Evolutionary conservation across 257 asterid species (phyloP), one percentile per base, ranked within the genome.

Genomic region (Hygrophila difformis): DNA sequence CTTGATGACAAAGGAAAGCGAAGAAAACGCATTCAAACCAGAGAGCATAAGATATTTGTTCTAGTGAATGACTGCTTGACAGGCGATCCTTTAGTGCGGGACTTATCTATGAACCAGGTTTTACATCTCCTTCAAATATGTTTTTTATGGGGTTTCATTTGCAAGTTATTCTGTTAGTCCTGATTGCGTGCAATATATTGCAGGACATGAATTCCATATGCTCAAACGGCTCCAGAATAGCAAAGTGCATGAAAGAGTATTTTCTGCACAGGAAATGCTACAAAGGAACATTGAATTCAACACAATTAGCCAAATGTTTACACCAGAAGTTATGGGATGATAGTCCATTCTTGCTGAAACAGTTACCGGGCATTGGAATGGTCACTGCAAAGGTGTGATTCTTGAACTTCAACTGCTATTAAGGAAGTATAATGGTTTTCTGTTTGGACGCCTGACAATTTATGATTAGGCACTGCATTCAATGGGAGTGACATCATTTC

Each of bases 201-300:
- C 45, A 89, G 98, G 98, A 89, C 64, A 63, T 57, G 69, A 82
- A 72, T 49, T 78, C 96, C 39, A 68, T 82, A 54, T 82, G 96
- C 81, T 55, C 93, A 53, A 89, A 89, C 60, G 98, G 96, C 50
- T 73, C 84, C 54, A 75, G 96, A 81, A 71, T 89, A 46, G 91
- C 94, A 24, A 89, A 74, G 84, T 89, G 98, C 77, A 82, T 79
- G 93, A 89, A 82, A 66, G 98, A 89, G 73, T 89, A 82, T 61
- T 85, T 82, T 62, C 49, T 74, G 54, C 78, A 68, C 77, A 71
- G 70, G 71, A 89, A 80, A 57, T 68, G 77, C 74, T 85, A 89
- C 36, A 78, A 68, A 59, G 98, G 94, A 64, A 76, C 93, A 66
- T 53, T 73, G 57, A 79, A 67, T 79, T 73, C 96, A 43, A 65